These are phyloP conservation scores for Fraxinus americana DNA, from an alignment of 257 asterid species.

Conservation along the genomic window DNA sequence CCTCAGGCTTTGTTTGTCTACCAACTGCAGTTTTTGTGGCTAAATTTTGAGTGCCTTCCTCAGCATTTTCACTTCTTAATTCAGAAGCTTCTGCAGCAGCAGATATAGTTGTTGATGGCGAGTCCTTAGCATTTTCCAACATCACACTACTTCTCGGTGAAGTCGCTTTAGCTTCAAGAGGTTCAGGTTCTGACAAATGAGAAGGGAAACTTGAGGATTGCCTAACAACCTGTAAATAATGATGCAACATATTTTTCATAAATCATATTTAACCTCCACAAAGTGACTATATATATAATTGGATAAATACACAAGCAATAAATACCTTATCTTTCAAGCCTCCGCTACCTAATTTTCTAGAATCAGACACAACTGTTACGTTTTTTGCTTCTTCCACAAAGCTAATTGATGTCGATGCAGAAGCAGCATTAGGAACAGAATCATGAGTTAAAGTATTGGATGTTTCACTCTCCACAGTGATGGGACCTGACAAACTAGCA, in stretches of 20 bases:
- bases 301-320: conserved; percentile 26
- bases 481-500: conserved; percentile 33
- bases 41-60: conserved; percentile 28
- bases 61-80: conserved; percentile 15
- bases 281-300: not conserved
- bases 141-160: conserved; percentile 5
- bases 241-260: not conserved
- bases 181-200: conserved; percentile 16
- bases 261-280: conserved; percentile 18
- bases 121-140: conserved; percentile 14
- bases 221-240: conserved; percentile 35
- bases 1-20: conserved; percentile 16
- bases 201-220: conserved; percentile 25
- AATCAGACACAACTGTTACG: conserved; percentile 31
- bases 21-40: conserved; percentile 19
- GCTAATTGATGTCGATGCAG: conserved; percentile 31
- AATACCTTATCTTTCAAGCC: conserved; percentile 55
- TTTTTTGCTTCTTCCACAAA: conserved; percentile 31
- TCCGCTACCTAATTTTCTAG: conserved; percentile 24
- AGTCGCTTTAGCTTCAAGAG: conserved; percentile 18
- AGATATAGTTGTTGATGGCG: not conserved
- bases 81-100: conserved; percentile 9
- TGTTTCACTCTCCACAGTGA: conserved; percentile 32
- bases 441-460: conserved; percentile 31
- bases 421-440: conserved; percentile 31